phyloP scores from a whole-genome alignment of 1,139 yeast genomes.

The Diutina neorugosa region DNA sequence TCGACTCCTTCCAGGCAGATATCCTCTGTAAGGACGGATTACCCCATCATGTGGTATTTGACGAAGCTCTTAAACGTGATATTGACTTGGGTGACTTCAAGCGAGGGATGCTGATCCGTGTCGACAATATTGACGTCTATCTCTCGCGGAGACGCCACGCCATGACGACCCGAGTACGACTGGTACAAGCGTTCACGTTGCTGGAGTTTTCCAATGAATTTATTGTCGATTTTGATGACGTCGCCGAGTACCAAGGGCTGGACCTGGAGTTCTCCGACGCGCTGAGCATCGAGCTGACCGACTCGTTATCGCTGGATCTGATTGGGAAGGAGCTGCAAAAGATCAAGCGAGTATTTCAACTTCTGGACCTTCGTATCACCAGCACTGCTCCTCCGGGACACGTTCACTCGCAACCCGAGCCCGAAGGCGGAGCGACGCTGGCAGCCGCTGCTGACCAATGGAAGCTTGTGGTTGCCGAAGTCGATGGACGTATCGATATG shows the following conservation, averaged over 20 bases:
- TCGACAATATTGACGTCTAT: slow-evolving; percentile 13
- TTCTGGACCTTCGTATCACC: slow-evolving; percentile 16
- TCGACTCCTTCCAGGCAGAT: slow-evolving; percentile 21
- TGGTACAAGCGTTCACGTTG: slow-evolving; percentile 23
- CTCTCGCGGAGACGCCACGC: slow-evolving; percentile 16
- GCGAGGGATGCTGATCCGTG: slow-evolving; percentile 25
- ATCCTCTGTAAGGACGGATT: slow-evolving; percentile 32
- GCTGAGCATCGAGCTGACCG: slow-evolving; percentile 19
- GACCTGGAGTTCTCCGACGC: slow-evolving; percentile 23
- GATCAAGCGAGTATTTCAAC: slow-evolving; percentile 22
- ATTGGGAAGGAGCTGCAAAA: slow-evolving; percentile 11
- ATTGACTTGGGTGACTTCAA: slow-evolving; percentile 27
- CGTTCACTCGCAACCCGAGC: background rate
- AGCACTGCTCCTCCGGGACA: background rate
- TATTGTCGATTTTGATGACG: slow-evolving; percentile 24
- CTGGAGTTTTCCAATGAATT: slow-evolving; percentile 30
- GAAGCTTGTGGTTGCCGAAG: slow-evolving; percentile 17
- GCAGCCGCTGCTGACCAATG: background rate
- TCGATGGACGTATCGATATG: slow-evolving; percentile 29
- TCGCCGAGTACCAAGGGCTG: slow-evolving; percentile 11
- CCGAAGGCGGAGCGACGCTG: background rate
- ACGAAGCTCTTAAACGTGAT: slow-evolving; percentile 14
- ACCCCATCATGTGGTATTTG: slow-evolving; percentile 21
- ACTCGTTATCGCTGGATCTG: background rate
- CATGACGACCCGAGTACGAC: slow-evolving; percentile 11